Conservation (phyloP, 169 alveolate species). For the Cryptosporidium parvum region DNA sequence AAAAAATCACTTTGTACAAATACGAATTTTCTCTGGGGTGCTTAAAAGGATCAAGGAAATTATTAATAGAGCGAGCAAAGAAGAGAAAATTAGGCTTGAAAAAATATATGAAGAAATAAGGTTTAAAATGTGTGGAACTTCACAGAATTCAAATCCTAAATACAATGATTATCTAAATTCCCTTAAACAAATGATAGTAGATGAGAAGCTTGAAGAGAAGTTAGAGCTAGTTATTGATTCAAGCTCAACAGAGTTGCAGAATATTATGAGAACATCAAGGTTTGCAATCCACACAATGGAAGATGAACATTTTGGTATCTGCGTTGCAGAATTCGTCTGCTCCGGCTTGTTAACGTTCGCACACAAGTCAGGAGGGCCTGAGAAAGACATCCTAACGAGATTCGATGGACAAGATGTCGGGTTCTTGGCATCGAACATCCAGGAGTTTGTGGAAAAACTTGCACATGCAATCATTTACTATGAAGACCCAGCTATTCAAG, state of each 20-base stretch:
- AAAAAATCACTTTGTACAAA: slow-evolving; percentile 86
- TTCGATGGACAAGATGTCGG: slow-evolving; percentile 82
- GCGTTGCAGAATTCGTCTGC: slow-evolving; percentile 92
- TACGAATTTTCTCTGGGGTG: slow-evolving; percentile 81
- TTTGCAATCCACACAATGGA: slow-evolving; percentile 93
- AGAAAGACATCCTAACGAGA: slow-evolving; percentile 84
- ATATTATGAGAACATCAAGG: slow-evolving; percentile 81
- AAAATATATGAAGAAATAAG: slow-evolving; percentile 72
- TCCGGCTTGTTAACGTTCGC: slow-evolving; percentile 89
- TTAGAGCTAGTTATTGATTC: slow-evolving; percentile 81
- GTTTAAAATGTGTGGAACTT: slow-evolving; percentile 57
- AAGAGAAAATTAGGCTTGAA: slow-evolving; percentile 82
- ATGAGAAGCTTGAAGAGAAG: slow-evolving; percentile 76
- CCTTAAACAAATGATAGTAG: slow-evolving; percentile 69
- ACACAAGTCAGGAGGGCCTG: slow-evolving; percentile 93
- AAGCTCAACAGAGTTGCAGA: slow-evolving; percentile 70
- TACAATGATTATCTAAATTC: slow-evolving; percentile 62
- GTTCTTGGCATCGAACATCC: slow-evolving; percentile 83
- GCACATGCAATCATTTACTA: slow-evolving; percentile 21
- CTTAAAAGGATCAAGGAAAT: slow-evolving; percentile 70
- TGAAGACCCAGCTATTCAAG: slow-evolving; percentile 9
- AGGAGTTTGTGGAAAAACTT: slow-evolving; percentile 82
- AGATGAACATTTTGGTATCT: slow-evolving; percentile 93
- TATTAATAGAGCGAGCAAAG: slow-evolving; percentile 81
- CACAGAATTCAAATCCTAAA: slow-evolving; percentile 57